Percentiles rank a stretch among this genome's conserved stretches.
phyloP scores from a whole-genome alignment of 2,329 filamentous ascomycete genomes.

The Alternaria gansuensis region DNA sequence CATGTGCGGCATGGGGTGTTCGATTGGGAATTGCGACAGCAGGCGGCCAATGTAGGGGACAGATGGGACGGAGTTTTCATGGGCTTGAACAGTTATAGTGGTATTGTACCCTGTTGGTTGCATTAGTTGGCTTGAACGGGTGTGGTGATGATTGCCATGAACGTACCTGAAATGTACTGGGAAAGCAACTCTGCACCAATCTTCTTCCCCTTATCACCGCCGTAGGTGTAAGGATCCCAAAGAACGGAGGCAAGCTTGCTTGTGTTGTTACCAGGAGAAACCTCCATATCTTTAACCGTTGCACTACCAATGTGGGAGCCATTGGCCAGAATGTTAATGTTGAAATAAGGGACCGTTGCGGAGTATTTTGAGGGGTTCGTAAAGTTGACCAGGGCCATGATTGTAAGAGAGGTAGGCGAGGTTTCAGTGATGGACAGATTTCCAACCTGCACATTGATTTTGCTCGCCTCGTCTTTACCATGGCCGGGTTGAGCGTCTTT shows the following conservation, averaged over 20 bases:
- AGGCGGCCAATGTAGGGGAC: constrained; percentile 76
- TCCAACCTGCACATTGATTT: constrained; percentile 70
- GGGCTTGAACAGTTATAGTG: constrained; percentile 75
- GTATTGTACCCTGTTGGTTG: constrained; percentile 73
- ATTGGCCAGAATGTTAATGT: constrained; percentile 78
- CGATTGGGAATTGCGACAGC: constrained; percentile 75
- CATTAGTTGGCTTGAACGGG: constrained; percentile 18
- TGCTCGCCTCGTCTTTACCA: constrained; percentile 58
- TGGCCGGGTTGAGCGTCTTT: constrained; percentile 57
- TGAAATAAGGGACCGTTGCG: constrained; percentile 80
- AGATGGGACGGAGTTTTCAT: constrained; percentile 75
- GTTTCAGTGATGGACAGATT: constrained; percentile 78
- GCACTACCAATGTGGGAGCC: constrained; percentile 78
- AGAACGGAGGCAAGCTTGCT: constrained; percentile 72
- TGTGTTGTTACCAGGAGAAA: constrained; percentile 76
- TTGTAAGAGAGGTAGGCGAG: constrained; percentile 71
- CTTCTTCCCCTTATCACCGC: constrained; percentile 67
- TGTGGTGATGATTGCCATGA: neutral
- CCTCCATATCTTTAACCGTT: constrained; percentile 68
- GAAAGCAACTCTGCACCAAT: constrained; percentile 79
- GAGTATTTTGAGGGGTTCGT: constrained; percentile 92
- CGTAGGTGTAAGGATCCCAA: constrained; percentile 75
- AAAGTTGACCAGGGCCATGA: constrained; percentile 79
- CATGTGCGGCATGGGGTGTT: constrained; percentile 75
- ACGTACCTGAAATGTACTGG: constrained; percentile 79